Percentiles rank a stretch among this genome's conserved stretches.
Evolutionary conservation across 2,329 filamentous ascomycete genomes (phyloP).

Genomic region (Zalaria sp.): DNA sequence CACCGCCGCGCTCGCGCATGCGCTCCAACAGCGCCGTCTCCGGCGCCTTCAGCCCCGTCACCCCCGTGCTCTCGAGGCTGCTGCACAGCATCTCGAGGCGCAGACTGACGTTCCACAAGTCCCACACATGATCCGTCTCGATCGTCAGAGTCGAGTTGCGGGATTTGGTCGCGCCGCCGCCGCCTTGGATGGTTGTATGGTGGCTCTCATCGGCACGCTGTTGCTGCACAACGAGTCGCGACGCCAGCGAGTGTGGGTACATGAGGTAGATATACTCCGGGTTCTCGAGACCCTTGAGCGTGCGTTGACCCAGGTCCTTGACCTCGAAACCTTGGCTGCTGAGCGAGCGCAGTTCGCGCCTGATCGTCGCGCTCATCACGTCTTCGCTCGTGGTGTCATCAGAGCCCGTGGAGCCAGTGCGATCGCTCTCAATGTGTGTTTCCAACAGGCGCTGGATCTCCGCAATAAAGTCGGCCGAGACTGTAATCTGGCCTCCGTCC

Average conservation of each 20-base stretch:
- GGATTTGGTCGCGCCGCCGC: constrained; percentile 39
- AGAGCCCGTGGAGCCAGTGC: constrained; percentile 50
- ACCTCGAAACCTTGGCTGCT: constrained; percentile 91
- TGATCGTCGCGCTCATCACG: constrained; percentile 58
- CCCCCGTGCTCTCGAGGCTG: constrained; percentile 58
- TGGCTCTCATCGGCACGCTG: constrained; percentile 30
- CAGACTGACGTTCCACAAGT: constrained; percentile 76
- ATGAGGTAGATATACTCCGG: constrained; percentile 91
- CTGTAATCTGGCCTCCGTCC: constrained; percentile 92
- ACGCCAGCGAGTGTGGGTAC: constrained; percentile 78
- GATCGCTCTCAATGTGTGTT: constrained; percentile 74
- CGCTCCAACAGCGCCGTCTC: constrained; percentile 72
- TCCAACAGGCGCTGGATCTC: constrained; percentile 88
- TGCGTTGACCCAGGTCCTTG: constrained; percentile 88
- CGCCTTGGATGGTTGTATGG: constrained; percentile 13
- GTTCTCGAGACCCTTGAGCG: constrained; percentile 93
- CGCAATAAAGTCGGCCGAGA: constrained; percentile 91
- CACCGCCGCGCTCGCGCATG: constrained; percentile 58
- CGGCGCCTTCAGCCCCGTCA: constrained; percentile 54
- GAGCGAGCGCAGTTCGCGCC: constrained; percentile 73
- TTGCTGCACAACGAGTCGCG: constrained; percentile 60
- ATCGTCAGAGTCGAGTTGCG: constrained; percentile 54
- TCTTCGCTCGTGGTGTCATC: constrained; percentile 70
- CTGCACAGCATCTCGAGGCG: constrained; percentile 89
- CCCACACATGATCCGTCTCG: constrained; percentile 76